Percentiles rank a stretch among this genome's conserved stretches.
Evolutionary conservation across 202 grass and related monocot genomes (phyloP).

Genomic region (Digitaria exilis): DNA sequence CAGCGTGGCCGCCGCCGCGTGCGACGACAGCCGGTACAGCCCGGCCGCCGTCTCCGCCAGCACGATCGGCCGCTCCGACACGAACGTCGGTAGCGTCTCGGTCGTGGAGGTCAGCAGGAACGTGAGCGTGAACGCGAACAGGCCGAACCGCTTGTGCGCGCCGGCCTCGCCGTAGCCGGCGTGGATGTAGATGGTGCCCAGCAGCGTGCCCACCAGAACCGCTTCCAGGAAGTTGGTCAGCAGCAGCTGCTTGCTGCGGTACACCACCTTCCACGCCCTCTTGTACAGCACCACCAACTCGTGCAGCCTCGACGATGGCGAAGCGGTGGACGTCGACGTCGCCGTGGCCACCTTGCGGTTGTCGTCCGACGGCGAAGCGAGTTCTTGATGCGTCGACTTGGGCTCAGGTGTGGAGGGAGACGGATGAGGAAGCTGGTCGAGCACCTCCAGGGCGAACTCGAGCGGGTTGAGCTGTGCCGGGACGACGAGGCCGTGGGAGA

Average conservation of each 20-base stretch:
- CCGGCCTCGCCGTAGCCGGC: constrained; percentile 70
- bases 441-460: constrained; percentile 86
- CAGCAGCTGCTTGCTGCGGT: constrained; percentile 86
- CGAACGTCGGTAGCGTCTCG: constrained; percentile 89
- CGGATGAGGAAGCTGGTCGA: constrained; percentile 70
- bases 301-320: constrained; percentile 59
- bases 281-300: constrained; percentile 66
- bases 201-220: constrained; percentile 66
- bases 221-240: constrained; percentile 84
- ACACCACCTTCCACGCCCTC: constrained; percentile 89
- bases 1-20: constrained; percentile 65
- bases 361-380: constrained; percentile 26
- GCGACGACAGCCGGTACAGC: constrained; percentile 86
- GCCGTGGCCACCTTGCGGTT: constrained; percentile 19
- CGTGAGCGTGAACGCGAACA: constrained; percentile 97
- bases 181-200: constrained; percentile 91
- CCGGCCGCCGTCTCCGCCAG: constrained; percentile 77
- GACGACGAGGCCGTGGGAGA: constrained; percentile 60
- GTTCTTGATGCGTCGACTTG: not conserved
- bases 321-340: not conserved
- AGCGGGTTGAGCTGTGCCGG: constrained; percentile 86
- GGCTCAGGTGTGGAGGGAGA: constrained; percentile 26
- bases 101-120: constrained; percentile 91
- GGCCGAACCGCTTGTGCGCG: constrained; percentile 74
- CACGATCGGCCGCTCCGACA: constrained; percentile 84